These are phyloP conservation scores for Micractinium sp. DNA, from an alignment of 139 green algal genomes.

Conservation along the genomic window DNA sequence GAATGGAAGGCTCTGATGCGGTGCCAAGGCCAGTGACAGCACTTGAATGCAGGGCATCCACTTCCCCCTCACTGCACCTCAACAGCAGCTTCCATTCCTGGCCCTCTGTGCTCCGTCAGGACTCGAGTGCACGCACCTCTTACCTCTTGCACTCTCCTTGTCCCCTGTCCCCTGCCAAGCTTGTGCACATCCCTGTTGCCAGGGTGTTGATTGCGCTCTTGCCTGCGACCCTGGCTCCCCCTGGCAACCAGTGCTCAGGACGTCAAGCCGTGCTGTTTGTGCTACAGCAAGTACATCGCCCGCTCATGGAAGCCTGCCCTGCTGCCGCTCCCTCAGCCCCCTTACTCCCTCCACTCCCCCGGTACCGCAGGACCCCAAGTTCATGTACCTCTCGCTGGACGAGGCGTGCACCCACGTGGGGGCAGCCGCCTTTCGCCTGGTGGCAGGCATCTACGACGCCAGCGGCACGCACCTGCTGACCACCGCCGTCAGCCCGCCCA, in stretches of 20 bases:
- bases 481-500: constrained; percentile 51
- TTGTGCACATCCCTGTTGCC: too few relatives aligned
- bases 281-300: too few relatives aligned
- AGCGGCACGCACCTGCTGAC: constrained; percentile 42
- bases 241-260: too few relatives aligned
- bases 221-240: not conserved
- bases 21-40: too few relatives aligned
- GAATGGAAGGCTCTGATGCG: not conserved
- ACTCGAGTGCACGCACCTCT: too few relatives aligned
- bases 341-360: not conserved
- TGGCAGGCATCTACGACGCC: constrained; percentile 40
- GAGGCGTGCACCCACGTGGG: constrained; percentile 75
- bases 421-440: constrained; percentile 43
- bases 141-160: too few relatives aligned
- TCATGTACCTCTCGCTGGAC: constrained; percentile 74
- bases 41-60: not conserved
- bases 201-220: too few relatives aligned
- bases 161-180: too few relatives aligned
- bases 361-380: constrained; percentile 58
- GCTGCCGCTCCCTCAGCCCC: not conserved
- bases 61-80: not conserved
- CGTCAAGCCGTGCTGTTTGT: too few relatives aligned
- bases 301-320: too few relatives aligned
- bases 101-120: not conserved
- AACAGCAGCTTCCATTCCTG: not conserved